Percentiles rank a stretch among this genome's conserved stretches.
Conservation (phyloP, 768 basidiomycete species). For the Dentipellis sp. region DNA sequence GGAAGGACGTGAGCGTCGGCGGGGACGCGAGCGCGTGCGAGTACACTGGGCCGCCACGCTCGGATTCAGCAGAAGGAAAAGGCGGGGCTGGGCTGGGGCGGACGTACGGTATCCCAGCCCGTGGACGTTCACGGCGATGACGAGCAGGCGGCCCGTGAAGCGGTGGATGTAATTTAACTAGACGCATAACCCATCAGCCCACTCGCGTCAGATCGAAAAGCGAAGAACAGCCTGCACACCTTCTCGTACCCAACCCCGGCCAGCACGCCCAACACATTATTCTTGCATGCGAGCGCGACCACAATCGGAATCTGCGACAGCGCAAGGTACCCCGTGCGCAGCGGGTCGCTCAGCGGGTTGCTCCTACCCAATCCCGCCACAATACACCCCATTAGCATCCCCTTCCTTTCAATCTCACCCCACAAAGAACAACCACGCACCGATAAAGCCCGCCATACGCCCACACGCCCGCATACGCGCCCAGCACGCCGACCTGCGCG, state of each 20-base stretch:
- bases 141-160: slow-evolving; percentile 35
- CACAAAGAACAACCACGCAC: slow-evolving; percentile 6
- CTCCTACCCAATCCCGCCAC: not conserved
- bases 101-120: slow-evolving; percentile 30
- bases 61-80: not conserved
- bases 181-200: not conserved
- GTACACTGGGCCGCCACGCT: slow-evolving; percentile 5
- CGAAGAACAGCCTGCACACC: slow-evolving; percentile 19
- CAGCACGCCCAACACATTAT: slow-evolving; percentile 31
- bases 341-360: slow-evolving; percentile 25
- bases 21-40: not conserved
- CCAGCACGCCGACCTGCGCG: slow-evolving; percentile 28
- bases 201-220: not conserved
- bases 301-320: slow-evolving; percentile 38
- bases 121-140: slow-evolving; percentile 33
- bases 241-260: slow-evolving; percentile 39
- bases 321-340: slow-evolving; percentile 27
- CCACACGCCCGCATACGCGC: slow-evolving; percentile 26
- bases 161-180: slow-evolving; percentile 49
- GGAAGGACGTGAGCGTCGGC: not conserved
- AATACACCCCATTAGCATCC: not conserved
- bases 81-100: not conserved
- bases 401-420: not conserved
- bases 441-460: slow-evolving; percentile 27
- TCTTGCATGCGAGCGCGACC: slow-evolving; percentile 38